Conservation (phyloP, 306 rosid genomes). For the Elaeagnus macrophylla region DNA sequence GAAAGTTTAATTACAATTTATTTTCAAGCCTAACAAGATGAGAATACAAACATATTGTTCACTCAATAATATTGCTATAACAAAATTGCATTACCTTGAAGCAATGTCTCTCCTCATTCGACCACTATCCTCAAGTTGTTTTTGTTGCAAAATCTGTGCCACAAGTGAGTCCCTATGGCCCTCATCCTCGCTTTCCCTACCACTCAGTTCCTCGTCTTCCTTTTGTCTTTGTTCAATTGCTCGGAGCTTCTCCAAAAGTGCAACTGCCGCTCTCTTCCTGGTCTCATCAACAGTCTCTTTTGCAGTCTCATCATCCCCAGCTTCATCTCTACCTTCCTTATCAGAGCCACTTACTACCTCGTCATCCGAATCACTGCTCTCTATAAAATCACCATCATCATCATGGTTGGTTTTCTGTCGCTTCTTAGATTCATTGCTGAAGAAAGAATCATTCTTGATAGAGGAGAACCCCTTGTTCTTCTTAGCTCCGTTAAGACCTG, state of each 20-base stretch:
- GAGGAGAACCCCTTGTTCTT: conserved; percentile 26
- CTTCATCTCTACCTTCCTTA: conserved; percentile 13
- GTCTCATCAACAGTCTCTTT: conserved; percentile 64
- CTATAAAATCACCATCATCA: conserved; percentile 33
- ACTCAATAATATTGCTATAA: not conserved
- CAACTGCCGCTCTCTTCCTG: conserved; percentile 54
- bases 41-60: too few relatives aligned
- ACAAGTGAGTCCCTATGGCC: conserved; percentile 56
- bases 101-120: conserved; percentile 63
- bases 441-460: conserved; percentile 41
- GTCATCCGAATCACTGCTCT: conserved; percentile 51
- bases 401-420: conserved; percentile 40
- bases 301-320: conserved; percentile 20
- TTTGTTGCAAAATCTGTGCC: conserved; percentile 54
- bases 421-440: conserved; percentile 41
- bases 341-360: conserved; percentile 30
- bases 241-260: conserved; percentile 32
- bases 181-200: conserved; percentile 34
- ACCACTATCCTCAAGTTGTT: conserved; percentile 81
- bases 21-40: too few relatives aligned
- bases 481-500: conserved; percentile 18
- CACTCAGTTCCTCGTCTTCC: conserved; percentile 23
- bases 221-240: conserved; percentile 32
- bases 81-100: conserved; percentile 37
- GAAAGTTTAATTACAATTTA: too few relatives aligned